These are phyloP conservation scores for Hemileccinum impolitum DNA, from an alignment of 768 basidiomycete genomes.

Conservation along the genomic window DNA sequence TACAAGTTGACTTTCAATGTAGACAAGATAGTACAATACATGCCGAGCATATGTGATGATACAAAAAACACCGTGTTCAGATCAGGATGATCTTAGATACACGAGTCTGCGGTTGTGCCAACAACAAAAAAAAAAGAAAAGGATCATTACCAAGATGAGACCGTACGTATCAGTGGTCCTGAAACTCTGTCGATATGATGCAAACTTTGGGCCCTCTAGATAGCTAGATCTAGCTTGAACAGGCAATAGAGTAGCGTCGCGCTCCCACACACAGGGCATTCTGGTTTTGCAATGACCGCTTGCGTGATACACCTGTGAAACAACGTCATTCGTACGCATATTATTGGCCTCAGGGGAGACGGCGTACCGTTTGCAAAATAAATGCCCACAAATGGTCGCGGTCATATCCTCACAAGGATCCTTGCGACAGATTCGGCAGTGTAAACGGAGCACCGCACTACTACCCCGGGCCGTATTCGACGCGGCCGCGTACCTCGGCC, in stretches of 20 bases:
- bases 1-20: too few relatives aligned
- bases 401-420: conserved; percentile 52
- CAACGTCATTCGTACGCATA: background rate
- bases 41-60: background rate
- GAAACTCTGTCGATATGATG: too few relatives aligned
- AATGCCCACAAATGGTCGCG: conserved; percentile 60
- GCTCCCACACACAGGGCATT: conserved; percentile 51
- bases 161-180: too few relatives aligned
- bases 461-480: background rate
- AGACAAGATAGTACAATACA: background rate
- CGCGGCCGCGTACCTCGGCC: background rate
- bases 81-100: too few relatives aligned
- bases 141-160: too few relatives aligned
- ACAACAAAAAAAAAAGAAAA: too few relatives aligned
- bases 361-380: conserved; percentile 55
- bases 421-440: conserved; percentile 49
- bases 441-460: conserved; percentile 24
- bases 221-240: conserved; percentile 46
- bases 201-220: background rate
- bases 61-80: background rate
- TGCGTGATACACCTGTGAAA: conserved; percentile 49
- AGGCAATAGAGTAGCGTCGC: conserved; percentile 54
- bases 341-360: background rate
- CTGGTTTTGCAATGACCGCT: conserved; percentile 41
- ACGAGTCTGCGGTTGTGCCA: too few relatives aligned